Base-by-base conservation (phyloP, 805 yeast genomes). In the Kluyveromyces siamensis region DNA sequence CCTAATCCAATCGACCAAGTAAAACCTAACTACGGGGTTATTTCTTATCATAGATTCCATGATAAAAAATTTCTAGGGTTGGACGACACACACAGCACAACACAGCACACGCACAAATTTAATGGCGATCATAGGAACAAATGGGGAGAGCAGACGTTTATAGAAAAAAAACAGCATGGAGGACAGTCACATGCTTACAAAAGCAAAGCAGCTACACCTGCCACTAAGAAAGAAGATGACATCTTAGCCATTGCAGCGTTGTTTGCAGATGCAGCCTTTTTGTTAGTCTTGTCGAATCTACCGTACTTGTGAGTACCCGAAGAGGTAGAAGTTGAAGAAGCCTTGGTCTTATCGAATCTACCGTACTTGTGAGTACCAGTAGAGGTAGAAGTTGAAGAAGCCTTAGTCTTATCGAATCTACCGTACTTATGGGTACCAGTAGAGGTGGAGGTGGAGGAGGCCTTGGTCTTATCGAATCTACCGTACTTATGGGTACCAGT, bases 341-440 rank as follows among this genome's bases (percentile, higher is more conserved):
- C 39, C 39, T 30, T 42, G 39, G 66, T 63, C 60, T 73, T 70
- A 64, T 72, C 72, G 71, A 77, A 73, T 60, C 72, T 72, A 55
- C 86, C 86, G 55, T 70, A 71, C 52, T 65, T 73, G 71, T 80
- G 84, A 48, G 85, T 80, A 53, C 77, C 76, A 51, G 77, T 65
- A 21, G 66, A 36, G 52, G 60, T 55, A 6, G 74, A 53, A 16
- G 65, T 52, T 14, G 57, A 46, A 9, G 66, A 55, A 38, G 67
- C 55, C 25, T 54, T 52, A 43, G 66, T 63, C 60, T 73, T 70
- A 65, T 72, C 71, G 71, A 77, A 73, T 60, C 72, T 72, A 55
- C 86, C 86, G 55, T 70, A 71, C 52, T 65, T 73, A 70, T 80
- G 84, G 48, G 85, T 80, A 53, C 77, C 77, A 51, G 77, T 66